Evolutionary conservation across 2,329 filamentous ascomycete genomes (phyloP).

Genomic region (Phialocephala sp.): DNA sequence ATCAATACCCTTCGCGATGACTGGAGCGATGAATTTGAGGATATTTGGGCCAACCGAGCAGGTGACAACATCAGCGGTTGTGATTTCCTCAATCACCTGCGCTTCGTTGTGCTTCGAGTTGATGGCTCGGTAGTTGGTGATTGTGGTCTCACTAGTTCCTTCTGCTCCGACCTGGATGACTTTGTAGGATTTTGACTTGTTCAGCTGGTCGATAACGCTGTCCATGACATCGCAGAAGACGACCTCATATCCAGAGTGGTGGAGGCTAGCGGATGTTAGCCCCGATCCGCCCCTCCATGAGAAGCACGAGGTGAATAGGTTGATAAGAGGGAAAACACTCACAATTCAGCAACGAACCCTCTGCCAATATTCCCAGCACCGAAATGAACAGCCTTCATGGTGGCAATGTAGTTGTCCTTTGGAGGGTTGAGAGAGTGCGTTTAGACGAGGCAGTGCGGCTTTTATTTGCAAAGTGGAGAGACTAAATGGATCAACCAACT

Average conservation of each 20-base stretch:
- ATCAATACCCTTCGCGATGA: slow-evolving; percentile 93
- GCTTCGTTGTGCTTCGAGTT: slow-evolving; percentile 88
- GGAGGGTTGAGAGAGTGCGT: not conserved
- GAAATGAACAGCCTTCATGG: slow-evolving; percentile 77
- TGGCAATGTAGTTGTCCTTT: slow-evolving; percentile 5
- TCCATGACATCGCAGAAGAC: slow-evolving; percentile 96
- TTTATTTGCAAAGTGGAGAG: not conserved
- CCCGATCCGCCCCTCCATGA: too few relatives aligned
- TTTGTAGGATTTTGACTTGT: slow-evolving; percentile 77
- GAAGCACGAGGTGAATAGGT: not conserved
- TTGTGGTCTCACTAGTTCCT: slow-evolving; percentile 79
- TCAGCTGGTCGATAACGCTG: slow-evolving; percentile 77
- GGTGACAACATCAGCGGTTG: slow-evolving; percentile 87
- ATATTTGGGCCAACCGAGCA: slow-evolving; percentile 97
- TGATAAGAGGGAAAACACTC: slow-evolving; percentile 17
- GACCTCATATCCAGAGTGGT: slow-evolving; percentile 94
- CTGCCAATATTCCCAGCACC: slow-evolving; percentile 83
- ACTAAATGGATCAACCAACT: not conserved
- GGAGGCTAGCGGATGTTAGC: slow-evolving; percentile 55
- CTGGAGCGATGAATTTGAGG: slow-evolving; percentile 93
- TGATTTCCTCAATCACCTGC: slow-evolving; percentile 83
- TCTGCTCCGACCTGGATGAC: slow-evolving; percentile 92
- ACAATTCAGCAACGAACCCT: slow-evolving; percentile 45
- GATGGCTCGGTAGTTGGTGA: slow-evolving; percentile 96
- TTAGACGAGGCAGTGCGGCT: not conserved